Evolutionary conservation across 257 asterid species (phyloP).

Genomic region (Solanum arcanum): DNA sequence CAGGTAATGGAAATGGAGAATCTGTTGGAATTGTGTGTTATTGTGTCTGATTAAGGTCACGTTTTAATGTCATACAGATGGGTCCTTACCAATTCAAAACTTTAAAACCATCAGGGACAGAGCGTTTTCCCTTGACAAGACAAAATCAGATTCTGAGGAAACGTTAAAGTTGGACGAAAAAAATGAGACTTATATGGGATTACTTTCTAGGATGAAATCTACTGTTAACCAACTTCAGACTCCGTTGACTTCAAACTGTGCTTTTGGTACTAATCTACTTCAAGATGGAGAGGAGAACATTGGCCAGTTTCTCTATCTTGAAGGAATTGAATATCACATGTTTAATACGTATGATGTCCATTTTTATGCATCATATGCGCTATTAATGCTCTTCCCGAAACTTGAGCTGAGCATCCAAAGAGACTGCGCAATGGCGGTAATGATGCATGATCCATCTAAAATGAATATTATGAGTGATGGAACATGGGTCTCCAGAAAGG

Average conservation of each 20-base stretch:
- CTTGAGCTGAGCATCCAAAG: slow-evolving; percentile 88
- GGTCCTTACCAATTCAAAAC: slow-evolving; percentile 64
- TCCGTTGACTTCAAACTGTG: slow-evolving; percentile 46
- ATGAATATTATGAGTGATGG: slow-evolving; percentile 57
- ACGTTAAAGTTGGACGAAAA: slow-evolving; percentile 12
- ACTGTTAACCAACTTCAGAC: slow-evolving; percentile 46
- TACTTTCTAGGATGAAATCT: slow-evolving; percentile 71
- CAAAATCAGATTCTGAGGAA: slow-evolving; percentile 11
- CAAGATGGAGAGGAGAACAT: slow-evolving; percentile 69
- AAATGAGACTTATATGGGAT: slow-evolving; percentile 51
- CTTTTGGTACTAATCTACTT: slow-evolving; percentile 64
- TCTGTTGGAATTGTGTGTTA: not conserved
- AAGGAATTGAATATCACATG: slow-evolving; percentile 95
- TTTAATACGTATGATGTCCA: slow-evolving; percentile 92
- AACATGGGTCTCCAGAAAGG: slow-evolving; percentile 49
- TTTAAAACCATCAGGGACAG: slow-evolving; percentile 36
- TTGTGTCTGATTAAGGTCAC: not conserved
- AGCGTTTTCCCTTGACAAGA: slow-evolving; percentile 43
- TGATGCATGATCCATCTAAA: slow-evolving; percentile 91
- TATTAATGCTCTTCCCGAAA: slow-evolving; percentile 63
- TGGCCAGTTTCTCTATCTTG: slow-evolving; percentile 90
- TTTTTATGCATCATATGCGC: slow-evolving; percentile 77
- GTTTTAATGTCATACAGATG: slow-evolving; percentile 45
- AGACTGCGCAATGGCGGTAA: slow-evolving; percentile 87
- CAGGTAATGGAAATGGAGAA: slow-evolving; percentile 29